Conservation (phyloP, 805 yeast species). For the Metschnikowia lachancei region DNA sequence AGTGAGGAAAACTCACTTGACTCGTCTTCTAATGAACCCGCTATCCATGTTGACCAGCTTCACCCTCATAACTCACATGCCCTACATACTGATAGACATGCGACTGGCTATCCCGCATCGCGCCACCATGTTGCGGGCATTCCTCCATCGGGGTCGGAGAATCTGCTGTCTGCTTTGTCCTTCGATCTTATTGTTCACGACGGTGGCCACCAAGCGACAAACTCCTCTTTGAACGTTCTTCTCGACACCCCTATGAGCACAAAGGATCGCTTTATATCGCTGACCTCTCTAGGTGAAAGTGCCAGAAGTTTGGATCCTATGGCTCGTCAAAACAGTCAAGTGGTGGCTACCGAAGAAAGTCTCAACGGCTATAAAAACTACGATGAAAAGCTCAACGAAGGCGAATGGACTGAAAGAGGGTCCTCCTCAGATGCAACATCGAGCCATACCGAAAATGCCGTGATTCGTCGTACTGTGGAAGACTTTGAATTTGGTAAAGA, state of each 20-base stretch:
- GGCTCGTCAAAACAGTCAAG: slow-evolving; percentile 2
- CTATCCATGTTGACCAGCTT: neutral
- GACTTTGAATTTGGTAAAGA: slow-evolving; percentile 43
- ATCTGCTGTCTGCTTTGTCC: slow-evolving; percentile 29
- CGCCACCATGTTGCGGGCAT: neutral
- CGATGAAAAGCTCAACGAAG: slow-evolving; percentile 15
- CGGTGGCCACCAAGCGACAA: slow-evolving; percentile 20
- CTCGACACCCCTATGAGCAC: slow-evolving; percentile 28
- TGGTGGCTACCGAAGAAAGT: slow-evolving; percentile 10
- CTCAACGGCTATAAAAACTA: slow-evolving; percentile 20
- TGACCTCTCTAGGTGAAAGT: slow-evolving; percentile 4
- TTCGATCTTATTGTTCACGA: slow-evolving; percentile 32
- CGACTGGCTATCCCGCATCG: neutral
- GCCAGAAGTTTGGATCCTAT: slow-evolving; percentile 3
- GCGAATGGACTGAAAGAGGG: slow-evolving; percentile 36
- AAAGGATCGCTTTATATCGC: slow-evolving; percentile 20
- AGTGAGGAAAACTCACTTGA: slow-evolving; percentile 10
- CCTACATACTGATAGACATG: neutral
- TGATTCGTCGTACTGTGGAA: slow-evolving; percentile 36
- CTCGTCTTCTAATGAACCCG: slow-evolving; percentile 9
- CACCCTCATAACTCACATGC: neutral
- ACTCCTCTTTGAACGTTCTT: slow-evolving; percentile 37
- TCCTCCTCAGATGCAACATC: slow-evolving; percentile 26
- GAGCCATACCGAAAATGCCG: slow-evolving; percentile 19
- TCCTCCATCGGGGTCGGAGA: slow-evolving; percentile 26